Conservation (phyloP, 1,284 basidiomycete genomes). For the Volvariella surrecta region DNA sequence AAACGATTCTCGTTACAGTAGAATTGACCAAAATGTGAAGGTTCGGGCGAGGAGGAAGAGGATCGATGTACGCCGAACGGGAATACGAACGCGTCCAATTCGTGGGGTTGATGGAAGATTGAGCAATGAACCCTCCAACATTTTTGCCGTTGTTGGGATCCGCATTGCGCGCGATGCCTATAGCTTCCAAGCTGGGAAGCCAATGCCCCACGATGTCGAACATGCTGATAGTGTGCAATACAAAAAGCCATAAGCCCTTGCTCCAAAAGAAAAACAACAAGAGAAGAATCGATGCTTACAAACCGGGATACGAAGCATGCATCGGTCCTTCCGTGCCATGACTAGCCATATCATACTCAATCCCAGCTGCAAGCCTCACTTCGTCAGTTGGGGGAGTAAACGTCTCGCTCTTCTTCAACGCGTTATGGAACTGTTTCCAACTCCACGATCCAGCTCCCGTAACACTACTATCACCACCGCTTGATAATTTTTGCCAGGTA, state of each 20-base stretch:
- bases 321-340: constrained; percentile 40
- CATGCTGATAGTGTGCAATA: constrained; percentile 33
- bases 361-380: constrained; percentile 26
- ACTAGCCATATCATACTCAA: constrained; percentile 30
- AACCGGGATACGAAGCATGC: constrained; percentile 40
- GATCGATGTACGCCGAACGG: constrained; percentile 52
- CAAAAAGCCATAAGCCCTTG: constrained; percentile 10
- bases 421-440: constrained; percentile 42
- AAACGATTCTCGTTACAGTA: constrained; percentile 26
- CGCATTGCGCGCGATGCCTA: constrained; percentile 18
- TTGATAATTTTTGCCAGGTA: constrained; percentile 40
- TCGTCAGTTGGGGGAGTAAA: constrained; percentile 32
- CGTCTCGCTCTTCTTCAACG: constrained; percentile 45
- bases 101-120: constrained; percentile 24
- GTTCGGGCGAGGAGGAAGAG: constrained; percentile 27
- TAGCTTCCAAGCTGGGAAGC: constrained; percentile 22
- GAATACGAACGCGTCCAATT: constrained; percentile 34
- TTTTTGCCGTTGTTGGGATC: constrained; percentile 24
- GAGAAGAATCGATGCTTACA: constrained; percentile 26
- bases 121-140: constrained; percentile 24
- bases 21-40: constrained; percentile 26
- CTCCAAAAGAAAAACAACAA: constrained; percentile 1
- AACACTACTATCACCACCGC: constrained; percentile 20
- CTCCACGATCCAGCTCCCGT: constrained; percentile 33
- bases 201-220: constrained; percentile 22